Percentiles rank a stretch among this genome's conserved stretches.
These are phyloP conservation scores for Wickerhamomyces bovis DNA, from an alignment of 805 yeast genomes.

Conservation along the genomic window DNA sequence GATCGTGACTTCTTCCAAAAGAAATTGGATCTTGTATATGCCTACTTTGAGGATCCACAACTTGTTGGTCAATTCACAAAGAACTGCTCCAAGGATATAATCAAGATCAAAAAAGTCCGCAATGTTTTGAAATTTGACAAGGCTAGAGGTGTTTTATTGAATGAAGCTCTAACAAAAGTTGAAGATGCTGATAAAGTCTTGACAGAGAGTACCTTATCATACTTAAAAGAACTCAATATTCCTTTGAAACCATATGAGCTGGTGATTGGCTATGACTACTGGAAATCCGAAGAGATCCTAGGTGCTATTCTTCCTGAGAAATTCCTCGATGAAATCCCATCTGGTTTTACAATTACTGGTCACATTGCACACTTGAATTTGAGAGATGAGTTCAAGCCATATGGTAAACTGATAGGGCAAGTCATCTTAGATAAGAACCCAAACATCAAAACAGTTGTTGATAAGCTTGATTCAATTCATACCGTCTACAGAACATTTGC, in stretches of 20 bases:
- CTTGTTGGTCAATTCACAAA: constrained; percentile 46
- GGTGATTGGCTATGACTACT: constrained; percentile 62
- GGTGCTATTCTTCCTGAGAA: constrained; percentile 70
- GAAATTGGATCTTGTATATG: constrained; percentile 57
- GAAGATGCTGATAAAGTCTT: constrained; percentile 34
- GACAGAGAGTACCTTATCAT: constrained; percentile 36
- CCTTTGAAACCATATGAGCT: constrained; percentile 48
- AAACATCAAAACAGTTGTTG: constrained; percentile 80
- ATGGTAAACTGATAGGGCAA: constrained; percentile 76
- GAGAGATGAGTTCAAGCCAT: constrained; percentile 79
- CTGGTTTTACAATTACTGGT: constrained; percentile 90
- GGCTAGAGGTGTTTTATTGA: constrained; percentile 46
- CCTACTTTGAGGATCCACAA: constrained; percentile 63
- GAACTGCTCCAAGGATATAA: constrained; percentile 48
- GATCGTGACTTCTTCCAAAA: constrained; percentile 61
- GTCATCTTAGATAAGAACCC: constrained; percentile 78
- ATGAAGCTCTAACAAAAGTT: constrained; percentile 39
- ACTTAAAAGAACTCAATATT: constrained; percentile 43
- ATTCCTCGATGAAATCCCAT: constrained; percentile 66
- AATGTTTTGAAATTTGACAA: constrained; percentile 48
- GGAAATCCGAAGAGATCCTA: constrained; percentile 88
- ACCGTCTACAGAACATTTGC: constrained; percentile 86
- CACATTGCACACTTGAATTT: constrained; percentile 92
- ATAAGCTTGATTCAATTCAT: constrained; percentile 81
- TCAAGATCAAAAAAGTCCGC: constrained; percentile 64